These are phyloP conservation scores for Neopestalotiopsis sp. DNA, from an alignment of 2,329 filamentous ascomycete species.

Conservation along the genomic window DNA sequence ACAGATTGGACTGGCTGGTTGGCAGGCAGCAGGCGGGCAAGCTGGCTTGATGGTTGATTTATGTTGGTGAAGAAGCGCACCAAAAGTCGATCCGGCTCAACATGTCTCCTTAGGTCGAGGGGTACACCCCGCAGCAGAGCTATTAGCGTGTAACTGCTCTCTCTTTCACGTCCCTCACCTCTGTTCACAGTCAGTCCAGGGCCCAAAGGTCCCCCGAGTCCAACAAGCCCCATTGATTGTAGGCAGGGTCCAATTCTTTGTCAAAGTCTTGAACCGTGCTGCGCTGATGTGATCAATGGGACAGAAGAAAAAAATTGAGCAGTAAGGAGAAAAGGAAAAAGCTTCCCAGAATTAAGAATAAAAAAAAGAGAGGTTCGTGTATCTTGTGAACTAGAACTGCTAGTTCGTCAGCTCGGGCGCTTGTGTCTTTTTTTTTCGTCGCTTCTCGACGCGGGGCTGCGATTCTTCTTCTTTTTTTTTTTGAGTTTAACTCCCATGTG, in stretches of 20 bases:
- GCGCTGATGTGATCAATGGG: not conserved
- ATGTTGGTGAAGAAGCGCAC: not conserved
- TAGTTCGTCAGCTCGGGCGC: not conserved
- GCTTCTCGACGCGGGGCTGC: not conserved
- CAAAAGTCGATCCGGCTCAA: constrained; percentile 15
- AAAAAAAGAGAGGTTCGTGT: not conserved
- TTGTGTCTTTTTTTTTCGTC: not conserved
- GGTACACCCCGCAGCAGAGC: not conserved
- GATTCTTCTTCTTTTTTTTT: constrained; percentile 7
- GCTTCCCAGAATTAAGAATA: not conserved
- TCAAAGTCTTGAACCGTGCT: not conserved
- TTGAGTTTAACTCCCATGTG: constrained; percentile 1
- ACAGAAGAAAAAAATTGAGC: not conserved
- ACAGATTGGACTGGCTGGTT: not conserved
- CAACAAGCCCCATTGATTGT: constrained; percentile 5
- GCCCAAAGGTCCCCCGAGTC: not conserved
- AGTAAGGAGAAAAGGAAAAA: not conserved
- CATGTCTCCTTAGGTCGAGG: constrained; percentile 6
- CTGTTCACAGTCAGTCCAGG: not conserved
- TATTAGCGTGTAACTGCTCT: not conserved
- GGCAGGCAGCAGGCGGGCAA: not conserved
- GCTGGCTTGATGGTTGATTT: not conserved
- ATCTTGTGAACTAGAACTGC: constrained; percentile 6
- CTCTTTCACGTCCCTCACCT: not conserved
- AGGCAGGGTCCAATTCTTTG: not conserved